phyloP scores from a whole-genome alignment of 106 monocot genomes.

The Platanthera guangdongensis region DNA sequence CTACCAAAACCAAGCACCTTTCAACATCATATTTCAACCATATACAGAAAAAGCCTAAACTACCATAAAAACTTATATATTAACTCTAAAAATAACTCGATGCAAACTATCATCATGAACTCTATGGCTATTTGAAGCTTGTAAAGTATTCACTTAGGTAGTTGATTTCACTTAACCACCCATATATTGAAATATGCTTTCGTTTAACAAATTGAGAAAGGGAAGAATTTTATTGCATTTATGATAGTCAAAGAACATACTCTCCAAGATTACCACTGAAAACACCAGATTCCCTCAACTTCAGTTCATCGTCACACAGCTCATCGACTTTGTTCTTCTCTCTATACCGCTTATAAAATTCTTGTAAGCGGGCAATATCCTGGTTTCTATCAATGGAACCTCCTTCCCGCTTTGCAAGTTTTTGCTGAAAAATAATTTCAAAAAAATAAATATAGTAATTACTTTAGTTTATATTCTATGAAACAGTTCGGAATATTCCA shows the following conservation, averaged over 20 bases:
- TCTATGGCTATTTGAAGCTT: not conserved
- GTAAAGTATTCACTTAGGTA: not conserved
- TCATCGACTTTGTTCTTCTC: conserved; percentile 80
- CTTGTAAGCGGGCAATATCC: conserved; percentile 70
- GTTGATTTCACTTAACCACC: not conserved
- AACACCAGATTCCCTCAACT: conserved; percentile 78
- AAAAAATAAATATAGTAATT: not conserved
- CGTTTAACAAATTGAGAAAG: not conserved
- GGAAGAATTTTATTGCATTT: not conserved
- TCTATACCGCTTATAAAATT: conserved; percentile 87
- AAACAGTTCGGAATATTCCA: not conserved
- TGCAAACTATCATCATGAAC: not conserved
- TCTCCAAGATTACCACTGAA: conserved; percentile 85
- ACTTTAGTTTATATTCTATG: not conserved
- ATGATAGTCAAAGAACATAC: conserved; percentile 36
- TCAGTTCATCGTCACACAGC: conserved; percentile 73
- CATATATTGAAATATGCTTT: not conserved
- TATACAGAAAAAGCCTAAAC: not conserved
- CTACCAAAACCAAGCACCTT: not conserved
- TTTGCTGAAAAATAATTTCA: conserved; percentile 52
- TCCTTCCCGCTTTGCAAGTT: conserved; percentile 79
- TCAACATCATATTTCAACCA: not conserved
- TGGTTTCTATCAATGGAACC: conserved; percentile 70
- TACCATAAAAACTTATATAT: not conserved
- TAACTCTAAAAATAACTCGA: not conserved